Evolutionary conservation across 2,329 filamentous ascomycete species (phyloP).

Genomic region (Nothophoma quercina): DNA sequence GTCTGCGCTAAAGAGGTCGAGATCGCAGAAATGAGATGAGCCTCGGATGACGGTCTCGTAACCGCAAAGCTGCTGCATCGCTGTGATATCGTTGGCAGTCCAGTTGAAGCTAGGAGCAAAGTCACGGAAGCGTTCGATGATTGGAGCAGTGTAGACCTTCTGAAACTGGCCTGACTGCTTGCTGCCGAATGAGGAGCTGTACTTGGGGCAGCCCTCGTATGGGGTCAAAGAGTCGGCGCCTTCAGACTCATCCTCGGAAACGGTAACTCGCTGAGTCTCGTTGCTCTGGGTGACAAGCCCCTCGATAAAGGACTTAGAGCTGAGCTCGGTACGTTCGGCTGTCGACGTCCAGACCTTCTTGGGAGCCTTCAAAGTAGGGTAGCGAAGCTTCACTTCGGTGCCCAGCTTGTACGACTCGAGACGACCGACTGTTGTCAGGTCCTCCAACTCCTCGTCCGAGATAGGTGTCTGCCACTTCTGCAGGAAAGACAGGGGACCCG

Average conservation of each 20-base stretch:
- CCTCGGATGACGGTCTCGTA: slow-evolving; percentile 71
- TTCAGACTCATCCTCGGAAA: slow-evolving; percentile 64
- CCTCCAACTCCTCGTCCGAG: slow-evolving; percentile 63
- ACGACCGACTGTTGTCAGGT: slow-evolving; percentile 68
- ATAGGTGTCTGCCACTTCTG: slow-evolving; percentile 65
- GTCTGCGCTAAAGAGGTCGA: slow-evolving; percentile 65
- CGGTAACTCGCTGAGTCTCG: slow-evolving; percentile 61
- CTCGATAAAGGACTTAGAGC: slow-evolving; percentile 65
- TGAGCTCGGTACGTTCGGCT: slow-evolving; percentile 67
- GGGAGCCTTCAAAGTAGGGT: slow-evolving; percentile 62
- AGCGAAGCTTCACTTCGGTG: slow-evolving; percentile 65
- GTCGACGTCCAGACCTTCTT: slow-evolving; percentile 68
- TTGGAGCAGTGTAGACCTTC: slow-evolving; percentile 66
- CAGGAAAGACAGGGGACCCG: slow-evolving; percentile 65
- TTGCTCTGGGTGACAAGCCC: slow-evolving; percentile 63
- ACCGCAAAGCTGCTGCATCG: slow-evolving; percentile 71
- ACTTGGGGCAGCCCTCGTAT: slow-evolving; percentile 70
- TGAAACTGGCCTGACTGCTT: slow-evolving; percentile 61
- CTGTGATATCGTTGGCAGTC: slow-evolving; percentile 66
- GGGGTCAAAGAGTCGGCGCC: slow-evolving; percentile 70
- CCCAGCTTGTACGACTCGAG: slow-evolving; percentile 68
- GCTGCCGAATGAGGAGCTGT: slow-evolving; percentile 65
- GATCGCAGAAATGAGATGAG: slow-evolving; percentile 67
- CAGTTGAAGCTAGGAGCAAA: slow-evolving; percentile 68
- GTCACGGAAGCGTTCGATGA: slow-evolving; percentile 64